Base-by-base conservation (phyloP, 306 rosid genomes). In the Dryas drummondii region DNA sequence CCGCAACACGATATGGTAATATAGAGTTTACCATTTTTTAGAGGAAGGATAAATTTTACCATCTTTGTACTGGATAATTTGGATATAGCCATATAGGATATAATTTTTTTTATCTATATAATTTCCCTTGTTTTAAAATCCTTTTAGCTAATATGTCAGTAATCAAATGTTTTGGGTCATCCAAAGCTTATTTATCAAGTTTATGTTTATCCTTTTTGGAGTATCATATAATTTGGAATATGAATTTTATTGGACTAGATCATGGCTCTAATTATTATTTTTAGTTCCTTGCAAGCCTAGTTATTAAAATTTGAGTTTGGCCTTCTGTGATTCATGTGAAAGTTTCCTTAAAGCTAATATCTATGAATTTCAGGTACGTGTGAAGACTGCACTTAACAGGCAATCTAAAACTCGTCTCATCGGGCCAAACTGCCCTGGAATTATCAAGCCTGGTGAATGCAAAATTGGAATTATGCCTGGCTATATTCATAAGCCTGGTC, bases 381-480 rank as follows among this genome's bases (percentile, higher is more conserved):
- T 90, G 81, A 96, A 96, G 86, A 96, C 98, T 79, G 99, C 98
- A 66, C 80, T 96, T 66, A 96, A 96, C 86, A 81, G 66, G 64
- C 98, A 96, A 78, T 84, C 97, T 22, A 96, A 89, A 82, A 96
- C 99, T 66, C 85, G 99, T 17, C 67, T 96, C 86, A 96, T 96
- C 73, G 99, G 99, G 56, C 98, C 99, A 59, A 96, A 96, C 82
- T 96, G 99, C 84, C 99, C 99, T 75, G 99, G 99, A 70, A 89
- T 96, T 76, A 96, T 96, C 88, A 96, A 96, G 92, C 99, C 99
- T 5, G 99, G 99, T 72, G 97, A 96, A 82, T 96, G 99, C 78
- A 96, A 96, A 96, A 96, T 96, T 11, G 99, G 99, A 84, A 96
- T 96, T 82, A 96, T 96, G 99, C 99, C 99, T 0, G 99, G 99